Conservation (phyloP, 768 basidiomycete species). For the Suillus paluster region DNA sequence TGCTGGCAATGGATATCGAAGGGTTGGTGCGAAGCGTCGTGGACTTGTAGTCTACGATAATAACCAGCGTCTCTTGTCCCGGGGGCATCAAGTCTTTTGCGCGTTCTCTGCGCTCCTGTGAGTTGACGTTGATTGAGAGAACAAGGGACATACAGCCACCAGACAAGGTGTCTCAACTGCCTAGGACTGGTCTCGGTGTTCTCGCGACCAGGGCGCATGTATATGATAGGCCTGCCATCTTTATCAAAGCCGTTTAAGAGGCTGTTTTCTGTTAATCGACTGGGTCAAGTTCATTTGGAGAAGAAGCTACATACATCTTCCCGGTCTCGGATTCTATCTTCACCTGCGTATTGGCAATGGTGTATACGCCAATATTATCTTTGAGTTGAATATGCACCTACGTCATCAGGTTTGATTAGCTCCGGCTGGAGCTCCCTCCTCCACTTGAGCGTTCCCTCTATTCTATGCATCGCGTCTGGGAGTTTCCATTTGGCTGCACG, state of each 20-base stretch:
- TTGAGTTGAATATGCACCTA: conserved; percentile 22
- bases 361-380: background rate
- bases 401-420: conserved; percentile 79
- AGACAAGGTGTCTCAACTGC: conserved; percentile 85
- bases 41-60: conserved; percentile 85
- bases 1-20: conserved; percentile 77
- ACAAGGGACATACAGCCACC: conserved; percentile 67
- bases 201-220: conserved; percentile 87
- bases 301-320: conserved; percentile 67
- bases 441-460: conserved; percentile 84
- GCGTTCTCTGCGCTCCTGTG: conserved; percentile 61
- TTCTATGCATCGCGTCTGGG: conserved; percentile 75
- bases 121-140: conserved; percentile 7
- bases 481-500: conserved; percentile 86
- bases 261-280: conserved; percentile 39
- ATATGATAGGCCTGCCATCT: conserved; percentile 86
- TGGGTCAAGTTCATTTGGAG: background rate
- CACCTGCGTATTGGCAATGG: conserved; percentile 41
- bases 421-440: conserved; percentile 85
- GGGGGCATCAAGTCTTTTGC: conserved; percentile 89
- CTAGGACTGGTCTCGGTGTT: conserved; percentile 80
- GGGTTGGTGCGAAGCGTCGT: conserved; percentile 85
- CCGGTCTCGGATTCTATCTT: conserved; percentile 82
- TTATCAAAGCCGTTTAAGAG: conserved; percentile 85
- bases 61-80: conserved; percentile 81